Conservation (phyloP, 768 basidiomycete species). For the Mycena polygramma region DNA sequence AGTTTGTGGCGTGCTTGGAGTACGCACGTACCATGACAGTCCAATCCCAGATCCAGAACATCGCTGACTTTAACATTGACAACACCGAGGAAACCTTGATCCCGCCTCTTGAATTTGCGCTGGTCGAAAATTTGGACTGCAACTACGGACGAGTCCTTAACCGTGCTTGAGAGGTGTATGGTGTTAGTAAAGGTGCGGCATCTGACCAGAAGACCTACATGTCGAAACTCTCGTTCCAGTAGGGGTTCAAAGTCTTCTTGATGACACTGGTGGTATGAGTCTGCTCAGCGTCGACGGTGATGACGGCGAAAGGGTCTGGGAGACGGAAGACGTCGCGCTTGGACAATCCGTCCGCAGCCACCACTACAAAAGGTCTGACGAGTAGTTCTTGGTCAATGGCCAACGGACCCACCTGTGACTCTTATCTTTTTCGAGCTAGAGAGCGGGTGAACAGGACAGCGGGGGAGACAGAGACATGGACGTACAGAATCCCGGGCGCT, state of each 20-base stretch:
- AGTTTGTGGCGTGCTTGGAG: not conserved
- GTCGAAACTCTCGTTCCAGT: conserved; percentile 99
- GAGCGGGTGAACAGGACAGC: conserved; percentile 33
- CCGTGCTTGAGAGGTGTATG: conserved; percentile 67
- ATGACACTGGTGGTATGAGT: conserved; percentile 97
- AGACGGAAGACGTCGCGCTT: conserved; percentile 97
- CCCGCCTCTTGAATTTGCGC: conserved; percentile 97
- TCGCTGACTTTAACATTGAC: conserved; percentile 95
- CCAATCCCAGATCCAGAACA: conserved; percentile 91
- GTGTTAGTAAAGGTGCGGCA: conserved; percentile 21
- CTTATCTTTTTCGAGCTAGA: conserved; percentile 79
- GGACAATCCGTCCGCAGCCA: conserved; percentile 93
- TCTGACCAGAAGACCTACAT: conserved; percentile 68
- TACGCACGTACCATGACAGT: conserved; percentile 85
- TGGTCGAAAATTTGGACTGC: conserved; percentile 99
- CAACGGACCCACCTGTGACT: conserved; percentile 70
- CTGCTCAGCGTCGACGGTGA: conserved; percentile 98
- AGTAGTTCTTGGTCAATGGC: not conserved
- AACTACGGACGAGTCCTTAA: conserved; percentile 97
- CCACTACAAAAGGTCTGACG: conserved; percentile 65
- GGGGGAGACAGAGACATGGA: conserved; percentile 33
- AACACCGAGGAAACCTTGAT: conserved; percentile 98
- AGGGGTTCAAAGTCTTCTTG: conserved; percentile 94
- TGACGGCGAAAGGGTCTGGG: conserved; percentile 98
- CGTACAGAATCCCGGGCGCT: conserved; percentile 62